Conservation (phyloP, 345 rosid genomes). For the Eucalyptus guilfoylei region DNA sequence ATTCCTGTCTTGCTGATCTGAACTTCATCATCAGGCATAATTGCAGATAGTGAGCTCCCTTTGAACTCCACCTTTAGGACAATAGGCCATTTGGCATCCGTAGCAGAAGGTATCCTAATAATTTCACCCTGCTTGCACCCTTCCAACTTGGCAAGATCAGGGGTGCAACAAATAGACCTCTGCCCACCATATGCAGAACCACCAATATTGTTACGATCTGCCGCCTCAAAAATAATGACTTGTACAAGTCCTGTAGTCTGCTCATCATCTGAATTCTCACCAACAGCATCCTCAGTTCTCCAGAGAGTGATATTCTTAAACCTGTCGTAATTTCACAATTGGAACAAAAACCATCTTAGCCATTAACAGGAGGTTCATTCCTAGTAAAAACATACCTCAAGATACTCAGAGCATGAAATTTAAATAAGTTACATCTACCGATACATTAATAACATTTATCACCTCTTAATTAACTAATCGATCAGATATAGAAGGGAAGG, state of each 20-base stretch:
- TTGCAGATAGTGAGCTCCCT: slow-evolving; percentile 27
- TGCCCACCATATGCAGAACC: slow-evolving; percentile 99
- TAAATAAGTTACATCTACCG: background rate
- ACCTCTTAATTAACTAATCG: background rate
- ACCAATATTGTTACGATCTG: slow-evolving; percentile 86
- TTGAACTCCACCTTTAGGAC: slow-evolving; percentile 52
- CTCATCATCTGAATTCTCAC: slow-evolving; percentile 9
- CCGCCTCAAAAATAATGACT: slow-evolving; percentile 85
- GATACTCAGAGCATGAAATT: background rate
- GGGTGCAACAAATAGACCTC: slow-evolving; percentile 91
- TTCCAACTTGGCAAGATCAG: slow-evolving; percentile 92
- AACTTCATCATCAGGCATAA: slow-evolving; percentile 30
- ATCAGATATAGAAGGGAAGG: background rate
- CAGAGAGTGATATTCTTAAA: slow-evolving; percentile 69
- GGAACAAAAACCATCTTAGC: background rate
- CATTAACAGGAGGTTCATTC: background rate
- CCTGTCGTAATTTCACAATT: slow-evolving; percentile 17
- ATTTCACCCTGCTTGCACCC: slow-evolving; percentile 95
- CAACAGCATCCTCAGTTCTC: slow-evolving; percentile 46
- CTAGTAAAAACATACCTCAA: background rate
- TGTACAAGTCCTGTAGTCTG: slow-evolving; percentile 56
- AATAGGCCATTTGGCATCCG: slow-evolving; percentile 65
- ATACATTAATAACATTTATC: background rate
- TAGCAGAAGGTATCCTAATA: slow-evolving; percentile 71
- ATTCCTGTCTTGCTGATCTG: slow-evolving; percentile 65